Evolutionary conservation across 2,329 filamentous ascomycete genomes (phyloP).

Genomic region (Penicillium occitanis): DNA sequence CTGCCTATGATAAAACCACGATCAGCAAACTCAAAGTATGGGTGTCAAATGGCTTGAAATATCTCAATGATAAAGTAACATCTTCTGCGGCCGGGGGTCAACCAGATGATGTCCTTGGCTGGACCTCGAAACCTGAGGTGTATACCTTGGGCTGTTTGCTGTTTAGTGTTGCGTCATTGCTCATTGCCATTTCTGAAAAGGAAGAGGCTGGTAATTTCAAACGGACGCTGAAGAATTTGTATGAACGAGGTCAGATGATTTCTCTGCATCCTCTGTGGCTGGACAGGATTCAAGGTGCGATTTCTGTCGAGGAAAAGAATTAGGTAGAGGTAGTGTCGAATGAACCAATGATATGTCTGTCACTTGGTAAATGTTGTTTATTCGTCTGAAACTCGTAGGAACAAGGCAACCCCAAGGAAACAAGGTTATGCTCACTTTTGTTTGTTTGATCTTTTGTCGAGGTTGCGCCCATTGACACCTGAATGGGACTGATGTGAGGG

Average conservation of each 20-base stretch:
- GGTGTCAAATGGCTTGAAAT: constrained; percentile 35
- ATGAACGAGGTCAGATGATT: constrained; percentile 26
- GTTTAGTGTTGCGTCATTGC: constrained; percentile 37
- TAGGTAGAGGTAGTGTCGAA: background rate
- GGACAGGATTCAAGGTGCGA: constrained; percentile 27
- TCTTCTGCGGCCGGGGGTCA: constrained; percentile 27
- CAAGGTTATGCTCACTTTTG: background rate
- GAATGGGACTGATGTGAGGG: too few species aligned
- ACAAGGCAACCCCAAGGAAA: background rate
- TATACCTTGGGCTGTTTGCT: constrained; percentile 53
- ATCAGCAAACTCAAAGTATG: constrained; percentile 31
- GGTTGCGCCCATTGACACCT: background rate
- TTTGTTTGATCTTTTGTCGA: background rate
- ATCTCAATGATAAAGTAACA: constrained; percentile 25
- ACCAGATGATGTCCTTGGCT: constrained; percentile 68
- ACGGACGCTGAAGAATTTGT: constrained; percentile 29
- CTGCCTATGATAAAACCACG: constrained; percentile 27
- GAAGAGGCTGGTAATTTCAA: constrained; percentile 18
- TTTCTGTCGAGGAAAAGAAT: constrained; percentile 1
- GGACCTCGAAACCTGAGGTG: constrained; percentile 66
- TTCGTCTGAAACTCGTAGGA: background rate
- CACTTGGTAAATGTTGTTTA: background rate
- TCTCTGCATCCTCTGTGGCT: constrained; percentile 38
- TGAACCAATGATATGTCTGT: background rate
- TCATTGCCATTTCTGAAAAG: constrained; percentile 30